Conservation (phyloP, 179 eudicot species). For the Spergularia azorica region DNA sequence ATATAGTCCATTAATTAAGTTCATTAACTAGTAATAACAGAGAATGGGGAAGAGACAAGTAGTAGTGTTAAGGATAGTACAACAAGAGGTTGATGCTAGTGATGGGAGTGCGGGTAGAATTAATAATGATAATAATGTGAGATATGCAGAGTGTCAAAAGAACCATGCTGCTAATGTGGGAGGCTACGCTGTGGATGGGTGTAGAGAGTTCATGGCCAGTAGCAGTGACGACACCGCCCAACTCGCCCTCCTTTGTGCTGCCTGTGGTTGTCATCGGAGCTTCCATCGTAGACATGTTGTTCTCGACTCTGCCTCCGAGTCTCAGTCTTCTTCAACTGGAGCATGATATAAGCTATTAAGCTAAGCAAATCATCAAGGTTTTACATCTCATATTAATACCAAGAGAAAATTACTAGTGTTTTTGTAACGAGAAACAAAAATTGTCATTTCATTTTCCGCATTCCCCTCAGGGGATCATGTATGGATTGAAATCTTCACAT, state of each 20-base stretch:
- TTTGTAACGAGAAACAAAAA: too few species aligned
- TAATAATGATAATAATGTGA: background rate
- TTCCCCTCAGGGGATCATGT: too few species aligned
- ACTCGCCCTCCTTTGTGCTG: background rate
- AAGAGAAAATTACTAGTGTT: too few species aligned
- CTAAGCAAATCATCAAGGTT: too few species aligned
- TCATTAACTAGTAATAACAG: too few species aligned
- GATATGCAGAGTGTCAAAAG: conserved; percentile 2
- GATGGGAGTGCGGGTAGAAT: background rate
- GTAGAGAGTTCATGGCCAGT: conserved; percentile 6
- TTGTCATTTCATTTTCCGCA: too few species aligned
- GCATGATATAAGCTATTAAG: too few species aligned
- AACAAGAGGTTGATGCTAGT: background rate
- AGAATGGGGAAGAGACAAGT: background rate
- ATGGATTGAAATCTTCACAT: too few species aligned
- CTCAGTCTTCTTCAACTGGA: background rate
- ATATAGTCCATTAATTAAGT: too few species aligned
- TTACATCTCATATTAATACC: too few species aligned
- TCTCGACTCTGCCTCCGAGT: background rate
- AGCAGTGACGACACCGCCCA: background rate
- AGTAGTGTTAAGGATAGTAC: background rate
- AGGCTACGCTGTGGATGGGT: conserved; percentile 5
- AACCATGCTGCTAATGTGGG: conserved; percentile 9
- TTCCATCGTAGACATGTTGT: background rate
- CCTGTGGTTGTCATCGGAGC: conserved; percentile 10